Percentiles rank a stretch among this genome's conserved stretches.
Evolutionary conservation across 2,329 filamentous ascomycete genomes (phyloP).

Genomic region (Penicillium sp.): DNA sequence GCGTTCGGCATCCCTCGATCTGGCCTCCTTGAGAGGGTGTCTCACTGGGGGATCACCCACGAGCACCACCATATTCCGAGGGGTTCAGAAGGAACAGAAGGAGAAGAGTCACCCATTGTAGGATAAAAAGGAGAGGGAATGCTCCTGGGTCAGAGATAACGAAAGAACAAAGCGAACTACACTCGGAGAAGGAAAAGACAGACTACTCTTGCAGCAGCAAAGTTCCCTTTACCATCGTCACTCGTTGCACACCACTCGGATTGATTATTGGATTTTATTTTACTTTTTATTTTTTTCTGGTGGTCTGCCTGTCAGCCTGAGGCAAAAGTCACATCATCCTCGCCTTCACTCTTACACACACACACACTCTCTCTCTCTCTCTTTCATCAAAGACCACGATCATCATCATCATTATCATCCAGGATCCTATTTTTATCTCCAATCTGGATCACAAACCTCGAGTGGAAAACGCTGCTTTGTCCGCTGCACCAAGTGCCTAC

Average conservation of each 20-base stretch:
- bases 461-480: no score
- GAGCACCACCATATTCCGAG: not conserved
- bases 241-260: conserved; percentile 3
- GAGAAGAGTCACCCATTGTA: not conserved
- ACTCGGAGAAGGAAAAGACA: not conserved
- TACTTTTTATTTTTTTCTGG: not conserved
- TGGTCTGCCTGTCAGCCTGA: not conserved
- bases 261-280: not conserved
- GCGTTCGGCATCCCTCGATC: conserved; percentile 5
- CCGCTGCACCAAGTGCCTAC: no score
- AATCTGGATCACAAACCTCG: no score
- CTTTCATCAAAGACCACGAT: not conserved
- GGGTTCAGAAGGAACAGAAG: not conserved
- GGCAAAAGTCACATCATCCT: not conserved
- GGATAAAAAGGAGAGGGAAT: conserved; percentile 6
- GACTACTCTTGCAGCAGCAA: not conserved
- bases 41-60: conserved; percentile 4
- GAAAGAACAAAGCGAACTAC: not conserved
- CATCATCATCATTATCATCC: no score
- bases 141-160: not conserved
- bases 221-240: conserved; percentile 1
- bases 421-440: no score
- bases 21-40: not conserved
- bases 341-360: not conserved
- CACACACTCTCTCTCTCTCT: not conserved